phyloP scores from a whole-genome alignment of 768 basidiomycete genomes.

The Trametes meyenii region DNA sequence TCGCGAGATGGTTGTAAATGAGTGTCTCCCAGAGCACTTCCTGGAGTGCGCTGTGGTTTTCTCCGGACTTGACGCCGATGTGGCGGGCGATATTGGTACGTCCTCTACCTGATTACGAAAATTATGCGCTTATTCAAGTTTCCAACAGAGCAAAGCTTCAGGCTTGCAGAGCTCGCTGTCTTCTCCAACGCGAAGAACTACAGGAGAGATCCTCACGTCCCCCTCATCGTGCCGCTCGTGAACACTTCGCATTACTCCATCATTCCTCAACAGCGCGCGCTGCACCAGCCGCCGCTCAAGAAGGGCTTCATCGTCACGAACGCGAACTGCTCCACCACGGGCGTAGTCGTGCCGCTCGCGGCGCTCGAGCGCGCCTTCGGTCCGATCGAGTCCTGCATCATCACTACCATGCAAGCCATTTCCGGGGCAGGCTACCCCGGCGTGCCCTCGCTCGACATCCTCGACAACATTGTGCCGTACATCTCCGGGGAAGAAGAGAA shows the following conservation, averaged over 20 bases:
- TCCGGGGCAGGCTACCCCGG: conserved; percentile 99
- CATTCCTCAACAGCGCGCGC: conserved; percentile 76
- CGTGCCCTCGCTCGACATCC: conserved; percentile 82
- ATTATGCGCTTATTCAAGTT: conserved; percentile 5
- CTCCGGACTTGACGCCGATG: conserved; percentile 94
- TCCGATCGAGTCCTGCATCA: conserved; percentile 87
- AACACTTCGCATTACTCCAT: conserved; percentile 87
- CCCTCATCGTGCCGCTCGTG: conserved; percentile 95
- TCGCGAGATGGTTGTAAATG: conserved; percentile 64
- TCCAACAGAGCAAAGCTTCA: conserved; percentile 78
- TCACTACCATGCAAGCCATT: conserved; percentile 98
- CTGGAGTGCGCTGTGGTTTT: conserved; percentile 85
- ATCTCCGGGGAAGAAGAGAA: conserved; percentile 96
- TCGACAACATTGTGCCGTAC: conserved; percentile 95
- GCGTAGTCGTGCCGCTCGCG: conserved; percentile 85
- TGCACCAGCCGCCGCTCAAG: conserved; percentile 66
- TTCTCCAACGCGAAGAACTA: conserved; percentile 99
- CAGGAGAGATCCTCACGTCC: conserved; percentile 88
- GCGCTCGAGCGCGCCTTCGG: conserved; percentile 92
- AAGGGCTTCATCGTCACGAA: conserved; percentile 97
- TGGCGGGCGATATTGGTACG: conserved; percentile 92
- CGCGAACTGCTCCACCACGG: conserved; percentile 98
- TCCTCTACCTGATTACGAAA: conserved; percentile 12
- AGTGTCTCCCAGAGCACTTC: conserved; percentile 81
- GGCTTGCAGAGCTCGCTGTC: conserved; percentile 84